These are phyloP conservation scores for Hymenoscyphus repandus DNA, from an alignment of 2,329 filamentous ascomycete genomes.

Conservation along the genomic window DNA sequence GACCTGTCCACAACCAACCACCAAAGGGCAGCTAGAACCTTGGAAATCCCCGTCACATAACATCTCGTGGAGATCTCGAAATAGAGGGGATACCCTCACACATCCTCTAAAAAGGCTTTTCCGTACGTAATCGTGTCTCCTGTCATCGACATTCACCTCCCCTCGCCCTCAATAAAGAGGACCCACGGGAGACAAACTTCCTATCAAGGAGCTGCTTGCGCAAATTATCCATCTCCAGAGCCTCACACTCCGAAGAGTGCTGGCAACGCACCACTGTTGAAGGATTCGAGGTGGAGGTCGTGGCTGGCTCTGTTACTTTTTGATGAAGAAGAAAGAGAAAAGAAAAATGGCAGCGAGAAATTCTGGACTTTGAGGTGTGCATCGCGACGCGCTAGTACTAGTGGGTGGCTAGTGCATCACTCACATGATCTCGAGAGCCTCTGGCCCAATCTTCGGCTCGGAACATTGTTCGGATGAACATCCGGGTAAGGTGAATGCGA, in stretches of 20 bases:
- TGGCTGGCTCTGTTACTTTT: constrained; percentile 64
- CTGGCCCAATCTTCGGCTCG: too few species aligned
- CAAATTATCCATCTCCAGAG: constrained; percentile 55
- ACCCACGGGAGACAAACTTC: constrained; percentile 66
- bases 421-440: too few species aligned
- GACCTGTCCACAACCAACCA: not conserved
- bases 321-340: constrained; percentile 45
- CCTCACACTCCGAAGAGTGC: constrained; percentile 51
- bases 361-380: too few species aligned
- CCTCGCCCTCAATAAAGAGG: constrained; percentile 68
- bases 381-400: too few species aligned
- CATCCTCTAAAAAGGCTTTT: not conserved
- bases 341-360: not conserved
- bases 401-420: too few species aligned
- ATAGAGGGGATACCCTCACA: not conserved
- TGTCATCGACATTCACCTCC: constrained; percentile 66
- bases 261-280: constrained; percentile 65
- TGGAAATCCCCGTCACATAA: not conserved
- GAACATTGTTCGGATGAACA: too few species aligned
- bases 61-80: not conserved
- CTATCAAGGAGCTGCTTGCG: constrained; percentile 50
- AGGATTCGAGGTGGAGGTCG: constrained; percentile 55
- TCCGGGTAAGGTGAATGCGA: too few species aligned
- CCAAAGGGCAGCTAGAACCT: not conserved
- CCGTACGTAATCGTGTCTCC: constrained; percentile 43